These are phyloP conservation scores for Fusarium odoratissimum DNA, from an alignment of 2,329 filamentous ascomycete species.

Conservation along the genomic window DNA sequence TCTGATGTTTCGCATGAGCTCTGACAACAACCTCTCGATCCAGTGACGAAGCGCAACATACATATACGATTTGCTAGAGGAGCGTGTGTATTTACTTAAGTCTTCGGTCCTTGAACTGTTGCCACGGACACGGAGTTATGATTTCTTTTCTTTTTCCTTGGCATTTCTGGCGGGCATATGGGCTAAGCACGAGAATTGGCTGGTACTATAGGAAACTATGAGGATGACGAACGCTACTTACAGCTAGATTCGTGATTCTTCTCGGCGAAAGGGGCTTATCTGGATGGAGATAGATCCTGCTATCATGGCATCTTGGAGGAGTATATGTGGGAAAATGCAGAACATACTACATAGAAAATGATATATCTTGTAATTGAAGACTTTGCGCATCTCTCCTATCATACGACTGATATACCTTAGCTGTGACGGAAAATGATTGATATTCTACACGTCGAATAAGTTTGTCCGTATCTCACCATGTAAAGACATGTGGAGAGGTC, in stretches of 20 bases:
- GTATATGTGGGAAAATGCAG: conserved; percentile 7
- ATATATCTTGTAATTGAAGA: conserved; percentile 1
- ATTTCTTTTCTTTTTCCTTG: conserved; percentile 16
- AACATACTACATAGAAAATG: conserved; percentile 14
- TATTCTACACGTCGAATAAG: not conserved
- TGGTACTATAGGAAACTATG: not conserved
- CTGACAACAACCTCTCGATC: conserved; percentile 30
- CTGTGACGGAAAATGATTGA: not conserved
- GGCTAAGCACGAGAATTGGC: not conserved
- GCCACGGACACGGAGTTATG: conserved; percentile 7
- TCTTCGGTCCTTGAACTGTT: not conserved
- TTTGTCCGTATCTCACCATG: not conserved
- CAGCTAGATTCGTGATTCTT: conserved; percentile 1
- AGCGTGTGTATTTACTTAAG: not conserved
- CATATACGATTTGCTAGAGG: not conserved
- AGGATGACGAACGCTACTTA: not conserved
- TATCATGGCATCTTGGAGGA: conserved; percentile 11
- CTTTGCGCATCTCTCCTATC: not conserved
- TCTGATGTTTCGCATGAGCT: conserved; percentile 36
- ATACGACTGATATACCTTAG: not conserved
- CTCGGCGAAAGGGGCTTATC: conserved; percentile 7
- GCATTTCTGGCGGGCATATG: conserved; percentile 13
- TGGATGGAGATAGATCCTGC: not conserved
- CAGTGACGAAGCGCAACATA: conserved; percentile 4
- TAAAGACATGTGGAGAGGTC: not conserved